phyloP scores from a whole-genome alignment of 2,329 filamentous ascomycete genomes.

The Talaromyces amestolkiae region DNA sequence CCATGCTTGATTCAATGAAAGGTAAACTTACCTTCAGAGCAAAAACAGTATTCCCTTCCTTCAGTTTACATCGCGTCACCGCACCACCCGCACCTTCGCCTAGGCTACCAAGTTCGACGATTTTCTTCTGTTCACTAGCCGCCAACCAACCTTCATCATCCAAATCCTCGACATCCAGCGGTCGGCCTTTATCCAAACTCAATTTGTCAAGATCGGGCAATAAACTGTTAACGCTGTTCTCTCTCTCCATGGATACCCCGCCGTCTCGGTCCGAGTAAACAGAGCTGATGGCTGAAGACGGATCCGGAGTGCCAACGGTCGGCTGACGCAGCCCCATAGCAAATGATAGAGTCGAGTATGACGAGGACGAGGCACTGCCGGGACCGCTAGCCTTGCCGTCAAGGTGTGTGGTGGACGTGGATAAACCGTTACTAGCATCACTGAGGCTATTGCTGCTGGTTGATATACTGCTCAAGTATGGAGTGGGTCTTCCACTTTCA shows the following conservation, averaged over 20 bases:
- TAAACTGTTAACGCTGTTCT: conserved; percentile 74
- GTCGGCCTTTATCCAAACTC: conserved; percentile 75
- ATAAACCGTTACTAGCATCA: conserved; percentile 54
- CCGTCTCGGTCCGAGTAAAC: conserved; percentile 56
- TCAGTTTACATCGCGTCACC: conserved; percentile 85
- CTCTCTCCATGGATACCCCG: conserved; percentile 74
- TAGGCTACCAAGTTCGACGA: conserved; percentile 81
- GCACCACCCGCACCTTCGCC: conserved; percentile 95
- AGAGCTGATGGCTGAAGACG: conserved; percentile 82
- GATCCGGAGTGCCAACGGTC: conserved; percentile 69
- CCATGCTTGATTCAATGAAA: not conserved
- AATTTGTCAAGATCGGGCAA: conserved; percentile 76
- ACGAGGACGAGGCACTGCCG: conserved; percentile 80
- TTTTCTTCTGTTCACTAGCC: conserved; percentile 82
- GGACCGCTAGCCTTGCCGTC: conserved; percentile 77
- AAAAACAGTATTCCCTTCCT: conserved; percentile 90
- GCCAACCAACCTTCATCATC: conserved; percentile 95
- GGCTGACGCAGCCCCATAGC: conserved; percentile 66
- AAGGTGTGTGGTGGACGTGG: conserved; percentile 69
- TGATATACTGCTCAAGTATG: not conserved
- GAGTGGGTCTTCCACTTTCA: conserved; percentile 4
- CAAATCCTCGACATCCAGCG: conserved; percentile 86
- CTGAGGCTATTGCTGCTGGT: conserved; percentile 3
- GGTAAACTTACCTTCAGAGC: conserved; percentile 74
- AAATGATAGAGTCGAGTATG: conserved; percentile 80